Percentiles rank a stretch among this genome's conserved stretches.
Conservation (phyloP, 2,329 filamentous ascomycete species). For the Venturia nashicola region DNA sequence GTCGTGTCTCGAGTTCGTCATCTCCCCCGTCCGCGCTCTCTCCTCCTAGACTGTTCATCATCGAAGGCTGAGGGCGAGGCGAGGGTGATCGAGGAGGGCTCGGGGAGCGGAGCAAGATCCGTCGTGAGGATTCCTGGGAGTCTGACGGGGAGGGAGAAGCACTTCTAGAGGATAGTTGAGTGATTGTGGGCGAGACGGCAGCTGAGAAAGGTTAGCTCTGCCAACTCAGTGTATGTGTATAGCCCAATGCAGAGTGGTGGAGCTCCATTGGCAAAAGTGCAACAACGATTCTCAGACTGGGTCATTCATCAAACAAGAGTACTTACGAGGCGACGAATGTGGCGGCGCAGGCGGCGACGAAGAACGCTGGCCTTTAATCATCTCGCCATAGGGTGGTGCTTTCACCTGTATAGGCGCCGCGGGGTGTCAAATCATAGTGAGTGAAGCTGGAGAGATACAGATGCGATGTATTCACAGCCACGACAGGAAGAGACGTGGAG, state of each 20-base stretch:
- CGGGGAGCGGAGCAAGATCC: conserved; percentile 8
- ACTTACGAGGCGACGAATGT: conserved; percentile 49
- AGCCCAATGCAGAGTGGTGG: conserved; percentile 6
- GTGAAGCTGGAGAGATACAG: background rate
- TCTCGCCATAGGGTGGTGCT: conserved; percentile 12
- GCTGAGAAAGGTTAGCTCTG: conserved; percentile 3
- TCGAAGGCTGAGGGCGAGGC: conserved; percentile 7
- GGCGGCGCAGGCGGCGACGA: conserved; percentile 48
- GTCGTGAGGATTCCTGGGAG: conserved; percentile 6
- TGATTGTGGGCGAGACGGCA: conserved; percentile 6
- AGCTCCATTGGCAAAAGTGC: conserved; percentile 7
- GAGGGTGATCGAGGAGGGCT: conserved; percentile 10
- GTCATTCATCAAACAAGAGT: background rate
- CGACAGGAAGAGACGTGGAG: background rate
- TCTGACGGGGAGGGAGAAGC: conserved; percentile 43
- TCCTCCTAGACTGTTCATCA: background rate
- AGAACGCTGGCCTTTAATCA: conserved; percentile 22
- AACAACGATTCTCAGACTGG: background rate
- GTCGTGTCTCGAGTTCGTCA: background rate
- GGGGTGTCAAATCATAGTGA: conserved; percentile 9
- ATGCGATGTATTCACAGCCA: background rate
- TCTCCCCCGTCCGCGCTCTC: conserved; percentile 7
- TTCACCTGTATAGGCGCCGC: conserved; percentile 8
- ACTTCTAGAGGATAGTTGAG: conserved; percentile 33
- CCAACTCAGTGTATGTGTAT: conserved; percentile 1